phyloP scores from a whole-genome alignment of 192 early-diverging fungal species.

The Lobulomyces angularis region DNA sequence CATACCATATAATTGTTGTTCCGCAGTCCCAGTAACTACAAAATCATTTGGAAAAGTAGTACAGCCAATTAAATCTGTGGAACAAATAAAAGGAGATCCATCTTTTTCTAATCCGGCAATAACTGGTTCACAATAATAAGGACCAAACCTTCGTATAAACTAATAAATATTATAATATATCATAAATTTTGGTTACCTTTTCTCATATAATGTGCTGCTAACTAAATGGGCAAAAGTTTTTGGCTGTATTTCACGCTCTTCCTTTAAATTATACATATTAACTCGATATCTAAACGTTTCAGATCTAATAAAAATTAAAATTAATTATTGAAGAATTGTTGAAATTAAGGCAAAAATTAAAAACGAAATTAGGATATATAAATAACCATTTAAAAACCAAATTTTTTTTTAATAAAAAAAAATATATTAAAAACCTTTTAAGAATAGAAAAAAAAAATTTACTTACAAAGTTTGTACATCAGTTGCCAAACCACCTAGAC shows the following conservation, averaged over 20 bases:
- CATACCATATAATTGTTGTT: slow-evolving; percentile 82
- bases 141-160: slow-evolving; percentile 65
- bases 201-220: slow-evolving; percentile 90
- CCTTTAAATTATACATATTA: slow-evolving; percentile 91
- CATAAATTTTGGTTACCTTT: slow-evolving; percentile 35
- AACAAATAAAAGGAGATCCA: slow-evolving; percentile 81
- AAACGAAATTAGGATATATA: slow-evolving; percentile 5
- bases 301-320: slow-evolving; percentile 28
- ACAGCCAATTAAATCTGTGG: slow-evolving; percentile 93
- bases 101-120: slow-evolving; percentile 89
- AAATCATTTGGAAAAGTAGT: slow-evolving; percentile 87
- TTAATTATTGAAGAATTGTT: slow-evolving; percentile 8
- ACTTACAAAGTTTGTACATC: slow-evolving; percentile 90
- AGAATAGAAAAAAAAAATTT: background rate
- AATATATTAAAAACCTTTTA: background rate
- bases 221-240: slow-evolving; percentile 87
- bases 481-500: slow-evolving; percentile 87
- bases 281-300: slow-evolving; percentile 85
- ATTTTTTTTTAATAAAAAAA: background rate
- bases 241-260: slow-evolving; percentile 92
- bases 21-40: slow-evolving; percentile 84
- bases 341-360: slow-evolving; percentile 1
- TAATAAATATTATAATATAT: background rate
- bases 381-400: background rate
- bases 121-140: slow-evolving; percentile 90